These are phyloP conservation scores for Psilocybe mexicana DNA, from an alignment of 1,284 basidiomycete genomes.

Conservation along the genomic window DNA sequence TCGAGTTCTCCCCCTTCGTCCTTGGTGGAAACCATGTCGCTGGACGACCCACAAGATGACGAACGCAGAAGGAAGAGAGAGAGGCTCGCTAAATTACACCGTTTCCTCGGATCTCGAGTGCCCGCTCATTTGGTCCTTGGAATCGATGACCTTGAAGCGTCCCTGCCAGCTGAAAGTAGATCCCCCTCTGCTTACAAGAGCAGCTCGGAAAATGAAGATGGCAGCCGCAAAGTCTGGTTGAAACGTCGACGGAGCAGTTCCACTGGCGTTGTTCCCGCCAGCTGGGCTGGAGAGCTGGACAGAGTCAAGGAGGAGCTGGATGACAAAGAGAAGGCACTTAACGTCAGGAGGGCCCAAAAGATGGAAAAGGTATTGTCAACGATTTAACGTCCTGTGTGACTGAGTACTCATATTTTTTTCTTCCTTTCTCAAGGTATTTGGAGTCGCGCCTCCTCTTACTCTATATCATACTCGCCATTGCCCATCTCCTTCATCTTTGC, in stretches of 20 bases:
- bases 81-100: slow-evolving; percentile 74
- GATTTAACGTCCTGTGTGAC: background rate
- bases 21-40: slow-evolving; percentile 48
- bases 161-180: slow-evolving; percentile 41
- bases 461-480: slow-evolving; percentile 64
- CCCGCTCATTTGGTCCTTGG: slow-evolving; percentile 69
- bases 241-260: slow-evolving; percentile 58
- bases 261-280: slow-evolving; percentile 42
- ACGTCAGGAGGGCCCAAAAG: slow-evolving; percentile 75
- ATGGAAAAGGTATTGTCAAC: slow-evolving; percentile 71
- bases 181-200: slow-evolving; percentile 9
- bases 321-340: slow-evolving; percentile 71
- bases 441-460: slow-evolving; percentile 72
- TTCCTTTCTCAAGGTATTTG: slow-evolving; percentile 60
- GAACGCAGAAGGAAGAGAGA: slow-evolving; percentile 69
- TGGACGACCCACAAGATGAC: slow-evolving; percentile 55
- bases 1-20: slow-evolving; percentile 40
- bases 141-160: slow-evolving; percentile 34
- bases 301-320: slow-evolving; percentile 67
- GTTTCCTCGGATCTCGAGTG: slow-evolving; percentile 76
- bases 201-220: slow-evolving; percentile 21
- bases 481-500: slow-evolving; percentile 37
- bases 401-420: slow-evolving; percentile 2
- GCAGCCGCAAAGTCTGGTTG: slow-evolving; percentile 40
- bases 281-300: slow-evolving; percentile 58